Conservation (phyloP, 768 basidiomycete species). For the Naganishia onofrii region DNA sequence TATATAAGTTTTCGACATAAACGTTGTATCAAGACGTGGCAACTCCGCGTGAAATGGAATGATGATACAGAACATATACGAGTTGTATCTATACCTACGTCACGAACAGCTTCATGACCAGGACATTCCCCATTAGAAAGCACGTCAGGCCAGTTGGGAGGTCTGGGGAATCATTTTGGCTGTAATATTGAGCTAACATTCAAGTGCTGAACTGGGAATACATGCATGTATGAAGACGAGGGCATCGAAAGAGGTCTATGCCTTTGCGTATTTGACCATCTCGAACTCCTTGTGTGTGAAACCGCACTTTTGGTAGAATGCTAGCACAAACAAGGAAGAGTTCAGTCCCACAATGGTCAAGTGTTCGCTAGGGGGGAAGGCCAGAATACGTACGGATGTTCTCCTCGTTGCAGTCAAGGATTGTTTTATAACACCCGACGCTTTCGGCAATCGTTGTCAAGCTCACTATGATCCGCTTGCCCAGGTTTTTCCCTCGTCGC, state of each 20-base stretch:
- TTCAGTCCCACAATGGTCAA: neutral
- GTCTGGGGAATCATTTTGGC: too few relatives aligned
- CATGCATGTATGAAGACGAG: too few relatives aligned
- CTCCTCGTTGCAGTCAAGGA: slow-evolving; percentile 84
- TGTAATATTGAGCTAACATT: too few relatives aligned
- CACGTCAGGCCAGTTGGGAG: neutral
- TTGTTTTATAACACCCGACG: slow-evolving; percentile 89
- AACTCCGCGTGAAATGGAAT: too few relatives aligned
- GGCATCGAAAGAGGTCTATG: neutral
- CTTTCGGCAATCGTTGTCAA: slow-evolving; percentile 75
- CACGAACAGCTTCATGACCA: too few relatives aligned
- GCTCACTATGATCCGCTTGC: slow-evolving; percentile 78
- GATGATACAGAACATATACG: too few relatives aligned
- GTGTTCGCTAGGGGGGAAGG: neutral
- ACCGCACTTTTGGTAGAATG: slow-evolving; percentile 96
- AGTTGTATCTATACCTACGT: too few relatives aligned
- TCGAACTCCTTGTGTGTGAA: slow-evolving; percentile 81
- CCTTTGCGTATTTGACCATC: slow-evolving; percentile 62
- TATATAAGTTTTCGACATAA: too few relatives aligned
- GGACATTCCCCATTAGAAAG: too few relatives aligned
- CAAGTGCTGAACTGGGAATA: too few relatives aligned
- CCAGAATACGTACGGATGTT: slow-evolving; percentile 76
- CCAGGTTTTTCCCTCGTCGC: slow-evolving; percentile 89
- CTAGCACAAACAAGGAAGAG: slow-evolving; percentile 54
- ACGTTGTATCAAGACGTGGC: too few relatives aligned